Conservation (phyloP, 257 asterid genomes). For the Paraleonurus japonicus region DNA sequence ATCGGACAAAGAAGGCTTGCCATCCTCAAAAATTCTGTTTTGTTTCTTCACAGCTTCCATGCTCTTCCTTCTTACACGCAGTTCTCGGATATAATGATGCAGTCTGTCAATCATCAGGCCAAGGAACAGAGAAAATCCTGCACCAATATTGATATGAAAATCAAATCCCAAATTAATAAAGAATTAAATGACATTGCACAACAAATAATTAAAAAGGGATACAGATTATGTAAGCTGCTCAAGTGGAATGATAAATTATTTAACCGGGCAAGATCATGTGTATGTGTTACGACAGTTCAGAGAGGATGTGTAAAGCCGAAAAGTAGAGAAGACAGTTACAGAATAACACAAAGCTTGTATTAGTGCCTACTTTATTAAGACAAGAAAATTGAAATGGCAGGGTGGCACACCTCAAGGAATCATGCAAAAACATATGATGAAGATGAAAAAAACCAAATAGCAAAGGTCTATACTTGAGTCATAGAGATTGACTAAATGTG, state of each 20-base stretch:
- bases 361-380: conserved; percentile 2
- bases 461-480: neutral
- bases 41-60: conserved; percentile 75
- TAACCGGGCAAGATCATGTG: conserved; percentile 21
- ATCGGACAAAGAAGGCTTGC: conserved; percentile 37
- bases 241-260: neutral
- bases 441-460: neutral
- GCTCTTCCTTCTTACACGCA: conserved; percentile 67
- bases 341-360: conserved; percentile 15
- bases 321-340: neutral
- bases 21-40: conserved; percentile 55
- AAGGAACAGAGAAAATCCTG: conserved; percentile 84
- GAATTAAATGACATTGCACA: neutral
- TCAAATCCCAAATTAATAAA: neutral
- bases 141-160: conserved; percentile 19
- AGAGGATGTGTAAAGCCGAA: conserved; percentile 4
- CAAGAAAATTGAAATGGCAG: conserved; percentile 6
- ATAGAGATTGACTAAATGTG: neutral
- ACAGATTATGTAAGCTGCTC: neutral
- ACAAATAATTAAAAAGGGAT: neutral
- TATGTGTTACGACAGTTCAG: conserved; percentile 21
- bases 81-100: conserved; percentile 84
- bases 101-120: conserved; percentile 77
- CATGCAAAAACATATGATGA: neutral
- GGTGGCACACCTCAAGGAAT: conserved; percentile 10